These are phyloP conservation scores for Triglochin maritima DNA, from an alignment of 106 monocot genomes.

Conservation along the genomic window DNA sequence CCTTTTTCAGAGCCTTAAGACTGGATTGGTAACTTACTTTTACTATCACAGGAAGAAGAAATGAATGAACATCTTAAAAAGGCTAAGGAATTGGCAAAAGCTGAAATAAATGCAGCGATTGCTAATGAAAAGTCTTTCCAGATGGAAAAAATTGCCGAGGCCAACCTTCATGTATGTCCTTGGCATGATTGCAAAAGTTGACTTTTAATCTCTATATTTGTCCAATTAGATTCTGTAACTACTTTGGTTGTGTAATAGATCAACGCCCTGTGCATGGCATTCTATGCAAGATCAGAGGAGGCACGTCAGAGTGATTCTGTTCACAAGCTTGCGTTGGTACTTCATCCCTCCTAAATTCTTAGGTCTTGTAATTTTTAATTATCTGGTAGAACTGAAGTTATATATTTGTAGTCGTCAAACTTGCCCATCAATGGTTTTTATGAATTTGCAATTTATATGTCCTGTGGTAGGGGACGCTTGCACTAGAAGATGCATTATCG, in stretches of 20 bases:
- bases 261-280: constrained; percentile 95
- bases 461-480: constrained; percentile 56
- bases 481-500: constrained; percentile 78
- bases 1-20: background rate
- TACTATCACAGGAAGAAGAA: constrained; percentile 64
- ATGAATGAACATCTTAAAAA: constrained; percentile 32
- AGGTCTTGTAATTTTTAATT: background rate
- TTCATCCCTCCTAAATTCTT: no score
- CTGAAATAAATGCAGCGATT: constrained; percentile 75
- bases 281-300: constrained; percentile 98
- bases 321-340: constrained; percentile 92
- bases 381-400: background rate
- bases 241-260: constrained; percentile 29
- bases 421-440: background rate
- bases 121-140: constrained; percentile 79
- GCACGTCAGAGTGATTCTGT: constrained; percentile 78
- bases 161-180: constrained; percentile 62
- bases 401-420: background rate
- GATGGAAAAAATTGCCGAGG: constrained; percentile 90
- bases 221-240: no score
- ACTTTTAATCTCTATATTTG: background rate
- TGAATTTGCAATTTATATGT: background rate
- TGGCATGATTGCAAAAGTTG: background rate
- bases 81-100: constrained; percentile 66
- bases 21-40: background rate